Evolutionary conservation across 305 asterid species (phyloP).

Genomic region (Fraxinus baroniana): DNA sequence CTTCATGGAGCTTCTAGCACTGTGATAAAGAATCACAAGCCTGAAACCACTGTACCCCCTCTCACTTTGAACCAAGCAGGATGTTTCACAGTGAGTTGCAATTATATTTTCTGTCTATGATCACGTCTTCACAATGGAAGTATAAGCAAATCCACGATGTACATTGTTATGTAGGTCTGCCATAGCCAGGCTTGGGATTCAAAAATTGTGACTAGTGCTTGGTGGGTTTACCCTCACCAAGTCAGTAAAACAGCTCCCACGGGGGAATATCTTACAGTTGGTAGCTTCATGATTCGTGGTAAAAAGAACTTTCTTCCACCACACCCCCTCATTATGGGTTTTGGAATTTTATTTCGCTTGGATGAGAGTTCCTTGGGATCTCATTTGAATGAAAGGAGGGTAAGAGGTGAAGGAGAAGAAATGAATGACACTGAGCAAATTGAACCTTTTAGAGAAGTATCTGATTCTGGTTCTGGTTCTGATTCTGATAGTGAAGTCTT

Average conservation of each 20-base stretch:
- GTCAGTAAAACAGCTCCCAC: constrained; percentile 99
- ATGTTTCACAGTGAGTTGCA: constrained; percentile 74
- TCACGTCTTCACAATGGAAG: constrained; percentile 5
- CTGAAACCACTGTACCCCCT: constrained; percentile 84
- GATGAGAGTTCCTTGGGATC: constrained; percentile 97
- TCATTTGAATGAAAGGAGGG: constrained; percentile 96
- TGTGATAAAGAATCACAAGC: constrained; percentile 93
- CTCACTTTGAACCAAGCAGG: constrained; percentile 96
- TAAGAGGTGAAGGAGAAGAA: constrained; percentile 94
- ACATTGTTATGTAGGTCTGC: constrained; percentile 66
- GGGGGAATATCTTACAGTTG: constrained; percentile 95
- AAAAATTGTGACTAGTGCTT: constrained; percentile 95
- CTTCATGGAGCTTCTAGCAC: constrained; percentile 99
- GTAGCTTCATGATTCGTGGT: constrained; percentile 99
- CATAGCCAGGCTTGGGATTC: constrained; percentile 99
- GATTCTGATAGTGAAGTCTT: constrained; percentile 61
- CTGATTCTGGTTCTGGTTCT: constrained; percentile 65
- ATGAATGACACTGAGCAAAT: constrained; percentile 51
- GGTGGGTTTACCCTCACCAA: constrained; percentile 99
- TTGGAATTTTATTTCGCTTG: constrained; percentile 87
- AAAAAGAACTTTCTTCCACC: constrained; percentile 97
- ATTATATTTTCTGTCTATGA: constrained; percentile 8
- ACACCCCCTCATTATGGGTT: constrained; percentile 93
- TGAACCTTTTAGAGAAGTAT: constrained; percentile 58
- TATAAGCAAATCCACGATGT: constrained; percentile 8